Conservation (phyloP, 2,329 filamentous ascomycete genomes). For the Colletotrichum lupini region DNA sequence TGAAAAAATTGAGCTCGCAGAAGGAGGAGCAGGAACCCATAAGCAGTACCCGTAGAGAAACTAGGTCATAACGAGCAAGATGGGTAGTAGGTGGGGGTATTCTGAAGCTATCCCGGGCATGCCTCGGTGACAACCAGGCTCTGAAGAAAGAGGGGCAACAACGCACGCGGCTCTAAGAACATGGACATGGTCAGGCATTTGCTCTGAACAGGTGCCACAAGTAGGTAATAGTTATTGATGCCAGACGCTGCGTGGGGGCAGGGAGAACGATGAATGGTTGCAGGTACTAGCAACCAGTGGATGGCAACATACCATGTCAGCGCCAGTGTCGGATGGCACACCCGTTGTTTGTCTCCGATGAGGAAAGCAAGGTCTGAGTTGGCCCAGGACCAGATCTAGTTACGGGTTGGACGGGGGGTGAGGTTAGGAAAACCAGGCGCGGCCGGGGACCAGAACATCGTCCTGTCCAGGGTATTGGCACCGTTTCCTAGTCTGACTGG, state of each 20-base stretch:
- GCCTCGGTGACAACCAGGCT: slow-evolving; percentile 24
- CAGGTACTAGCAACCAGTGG: slow-evolving; percentile 22
- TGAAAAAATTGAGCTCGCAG: slow-evolving; percentile 6
- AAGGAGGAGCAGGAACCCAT: slow-evolving; percentile 21
- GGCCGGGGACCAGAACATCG: slow-evolving; percentile 1
- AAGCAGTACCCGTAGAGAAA: slow-evolving; percentile 16
- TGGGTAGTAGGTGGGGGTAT: slow-evolving; percentile 19
- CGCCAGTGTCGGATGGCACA: slow-evolving; percentile 8
- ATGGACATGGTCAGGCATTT: slow-evolving; percentile 18
- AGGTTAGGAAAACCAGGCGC: slow-evolving; percentile 9
- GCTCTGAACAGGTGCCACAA: neutral
- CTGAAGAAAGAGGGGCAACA: neutral
- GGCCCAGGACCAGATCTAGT: neutral
- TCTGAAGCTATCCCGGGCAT: slow-evolving; percentile 30
- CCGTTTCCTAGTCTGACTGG: slow-evolving; percentile 1
- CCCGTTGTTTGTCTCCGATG: slow-evolving; percentile 6
- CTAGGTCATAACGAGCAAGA: slow-evolving; percentile 3
- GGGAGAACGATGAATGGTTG: slow-evolving; percentile 21
- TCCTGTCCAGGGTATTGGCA: neutral
- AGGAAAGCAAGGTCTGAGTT: slow-evolving; percentile 8
- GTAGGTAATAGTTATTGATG: slow-evolving; percentile 7
- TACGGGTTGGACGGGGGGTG: neutral
- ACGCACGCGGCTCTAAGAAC: neutral
- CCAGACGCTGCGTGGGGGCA: slow-evolving; percentile 19
- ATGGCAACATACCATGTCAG: slow-evolving; percentile 25